Evolutionary conservation across 1,139 yeast species (phyloP), one percentile per base, ranked within the genome.

Genomic region (Dujonia santamariae): DNA sequence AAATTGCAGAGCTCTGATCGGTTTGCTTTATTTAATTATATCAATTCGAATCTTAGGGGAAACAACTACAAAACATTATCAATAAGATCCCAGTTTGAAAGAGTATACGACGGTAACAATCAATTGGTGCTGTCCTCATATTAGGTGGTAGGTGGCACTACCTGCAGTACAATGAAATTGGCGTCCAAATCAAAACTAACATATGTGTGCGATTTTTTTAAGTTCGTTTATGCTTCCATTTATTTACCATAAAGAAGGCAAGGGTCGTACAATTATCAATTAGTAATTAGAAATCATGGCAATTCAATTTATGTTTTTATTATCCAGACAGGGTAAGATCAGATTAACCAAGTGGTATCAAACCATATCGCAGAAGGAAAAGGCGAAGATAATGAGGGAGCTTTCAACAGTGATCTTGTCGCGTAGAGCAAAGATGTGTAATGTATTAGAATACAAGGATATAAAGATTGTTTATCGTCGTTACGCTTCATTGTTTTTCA

Each of bases 301-400:
- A 6, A 73, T 88, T 40, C 82, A 83, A 50, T 92, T 85, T 54
- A 54, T 90, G 37, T 72, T 92, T 36, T 67, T 92, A 38, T 73
- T 92, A 19, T 90, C 97, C 19, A 78, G 97, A 48, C 98, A 94
- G 59, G 99, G 98, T 28, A 92, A 92, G 56, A 88, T 90, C 21
- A 72, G 99, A 48, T 72, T 94, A 34, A 78, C 94, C 31, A 90
- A 90, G 63, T 92, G 99, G 99, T 92, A 88, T 58, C 75, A 75
- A 39, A 80, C 96, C 15, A 68, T 82, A 31, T 73, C 85, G 16
- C 84, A 84, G 46, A 86, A 85, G 54, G 96, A 88, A 49, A 88
- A 88, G 65, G 67, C 83, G 37, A 83, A 84, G 59, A 80, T 87
- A 37, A 82, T 85, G 40, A 75, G 88, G 47, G 97, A 94, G 49